phyloP scores from a whole-genome alignment of 371 early-diverging fungal genomes.

The Choanephora cucurbitarum region DNA sequence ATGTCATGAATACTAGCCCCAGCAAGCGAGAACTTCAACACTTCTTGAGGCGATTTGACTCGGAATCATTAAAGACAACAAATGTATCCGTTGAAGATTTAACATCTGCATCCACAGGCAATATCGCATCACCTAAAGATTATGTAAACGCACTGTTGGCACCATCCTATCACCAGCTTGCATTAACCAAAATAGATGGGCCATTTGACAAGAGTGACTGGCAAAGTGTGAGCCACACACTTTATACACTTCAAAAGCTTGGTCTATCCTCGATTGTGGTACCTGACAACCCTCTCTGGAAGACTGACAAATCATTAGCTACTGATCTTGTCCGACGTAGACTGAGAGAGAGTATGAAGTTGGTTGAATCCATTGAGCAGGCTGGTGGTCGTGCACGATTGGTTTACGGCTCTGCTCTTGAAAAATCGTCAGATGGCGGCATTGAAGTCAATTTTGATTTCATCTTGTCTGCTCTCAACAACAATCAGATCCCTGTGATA shows the following conservation, averaged over 20 bases:
- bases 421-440: constrained; percentile 9
- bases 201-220: constrained; percentile 57
- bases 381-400: constrained; percentile 79
- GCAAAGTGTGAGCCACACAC: constrained; percentile 54
- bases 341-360: constrained; percentile 58
- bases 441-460: constrained; percentile 40
- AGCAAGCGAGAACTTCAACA: constrained; percentile 78
- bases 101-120: neutral
- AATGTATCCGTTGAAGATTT: neutral
- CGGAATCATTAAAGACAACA: constrained; percentile 18
- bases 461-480: constrained; percentile 41
- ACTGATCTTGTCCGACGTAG: constrained; percentile 46
- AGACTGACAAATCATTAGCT: constrained; percentile 23
- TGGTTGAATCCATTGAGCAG: constrained; percentile 74
- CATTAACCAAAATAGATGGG: constrained; percentile 63
- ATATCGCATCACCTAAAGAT: constrained; percentile 36
- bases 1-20: constrained; percentile 63
- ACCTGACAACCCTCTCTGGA: constrained; percentile 59
- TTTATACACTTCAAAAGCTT: constrained; percentile 69
- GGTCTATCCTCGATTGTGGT: constrained; percentile 75
- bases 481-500: constrained; percentile 47
- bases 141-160: constrained; percentile 54
- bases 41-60: constrained; percentile 68
- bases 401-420: constrained; percentile 42
- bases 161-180: constrained; percentile 53